phyloP scores from a whole-genome alignment of 345 rosid genomes.

The Bruguiera gymnorhiza region DNA sequence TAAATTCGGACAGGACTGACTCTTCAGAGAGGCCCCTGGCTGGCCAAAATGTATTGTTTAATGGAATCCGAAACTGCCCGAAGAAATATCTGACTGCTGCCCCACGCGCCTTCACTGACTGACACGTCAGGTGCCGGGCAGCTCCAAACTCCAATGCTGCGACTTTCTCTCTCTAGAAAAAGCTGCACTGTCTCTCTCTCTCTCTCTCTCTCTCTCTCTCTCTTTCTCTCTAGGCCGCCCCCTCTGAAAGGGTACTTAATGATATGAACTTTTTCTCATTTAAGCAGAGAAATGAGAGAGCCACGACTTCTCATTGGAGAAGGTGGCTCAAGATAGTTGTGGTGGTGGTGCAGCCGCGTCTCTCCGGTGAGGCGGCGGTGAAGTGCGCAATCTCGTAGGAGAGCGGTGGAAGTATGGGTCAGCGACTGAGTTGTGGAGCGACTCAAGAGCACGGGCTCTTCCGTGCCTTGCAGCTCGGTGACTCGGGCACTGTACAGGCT shows the following conservation, averaged over 20 bases:
- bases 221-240: slow-evolving; percentile 14
- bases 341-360: neutral
- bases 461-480: slow-evolving; percentile 74
- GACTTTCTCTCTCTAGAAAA: slow-evolving; percentile 20
- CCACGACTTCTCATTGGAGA: slow-evolving; percentile 24
- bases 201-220: slow-evolving; percentile 14
- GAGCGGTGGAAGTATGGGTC: slow-evolving; percentile 56
- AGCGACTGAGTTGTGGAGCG: slow-evolving; percentile 76
- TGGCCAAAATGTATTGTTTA: slow-evolving; percentile 1
- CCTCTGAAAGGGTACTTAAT: slow-evolving; percentile 9
- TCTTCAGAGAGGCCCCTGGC: neutral
- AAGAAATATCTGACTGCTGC: slow-evolving; percentile 32
- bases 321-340: slow-evolving; percentile 18
- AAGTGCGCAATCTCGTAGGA: slow-evolving; percentile 2
- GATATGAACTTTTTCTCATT: slow-evolving; percentile 6
- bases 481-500: slow-evolving; percentile 41
- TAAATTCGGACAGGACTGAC: neutral
- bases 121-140: slow-evolving; percentile 41
- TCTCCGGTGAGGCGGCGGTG: slow-evolving; percentile 19
- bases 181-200: too few species aligned
- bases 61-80: slow-evolving; percentile 26
- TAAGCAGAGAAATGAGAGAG: slow-evolving; percentile 1
- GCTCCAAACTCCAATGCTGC: slow-evolving; percentile 38
- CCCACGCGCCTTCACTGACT: neutral
- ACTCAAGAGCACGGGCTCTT: slow-evolving; percentile 67